Evolutionary conservation across 495 filamentous ascomycete species (phyloP), one percentile per base, ranked within the genome.

Genomic region (Aspergillus nanangensis): DNA sequence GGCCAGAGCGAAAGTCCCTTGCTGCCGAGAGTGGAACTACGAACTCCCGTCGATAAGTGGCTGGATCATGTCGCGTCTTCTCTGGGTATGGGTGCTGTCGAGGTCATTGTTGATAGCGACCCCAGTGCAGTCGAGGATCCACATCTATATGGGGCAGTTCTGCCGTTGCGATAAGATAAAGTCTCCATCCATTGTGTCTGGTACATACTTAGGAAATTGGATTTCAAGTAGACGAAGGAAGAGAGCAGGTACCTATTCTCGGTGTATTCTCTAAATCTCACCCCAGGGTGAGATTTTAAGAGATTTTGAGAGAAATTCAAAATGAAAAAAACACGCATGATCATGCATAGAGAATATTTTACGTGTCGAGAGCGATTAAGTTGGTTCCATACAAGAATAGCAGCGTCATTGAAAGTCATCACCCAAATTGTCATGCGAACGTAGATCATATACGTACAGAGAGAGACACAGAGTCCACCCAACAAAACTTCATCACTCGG

Each of bases 381-480:
- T 29, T 29, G 11, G 7, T 29, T 7, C 25, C 7, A 7, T 11
- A 29, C 11, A 5, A 29, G 11, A 11, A 29, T 29, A 29, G 25
- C 25, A 29, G 25, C 25, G 5, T 29, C 25, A 11, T 34, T 39
- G 38, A 40, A 36, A 19, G 27, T 55, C 51, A 47, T 54, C 43
- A 54, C 50, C 41, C 39, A 51, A 52, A 41, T 41, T 50, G 48
- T 57, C 57, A 60, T 60, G 40, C 41, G 39, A 38, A 54, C 53
- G 45, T 52, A 55, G 48, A 55, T 57, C 48, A 27, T 61, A 53
- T 55, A 52, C 46, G 45, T 52, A 54, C 53, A 56, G 14, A 50
- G n/a, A n/a, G n/a, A n/a, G 25, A 52, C 42, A 44, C 38, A 47
- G 14, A 38, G 29, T 41, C 23, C 38, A 35, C 37, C 31, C 22